Evolutionary conservation across 2,329 filamentous ascomycete species (phyloP), one percentile per base, ranked within the genome.

Genomic region (Aphanoascus verrucosus): DNA sequence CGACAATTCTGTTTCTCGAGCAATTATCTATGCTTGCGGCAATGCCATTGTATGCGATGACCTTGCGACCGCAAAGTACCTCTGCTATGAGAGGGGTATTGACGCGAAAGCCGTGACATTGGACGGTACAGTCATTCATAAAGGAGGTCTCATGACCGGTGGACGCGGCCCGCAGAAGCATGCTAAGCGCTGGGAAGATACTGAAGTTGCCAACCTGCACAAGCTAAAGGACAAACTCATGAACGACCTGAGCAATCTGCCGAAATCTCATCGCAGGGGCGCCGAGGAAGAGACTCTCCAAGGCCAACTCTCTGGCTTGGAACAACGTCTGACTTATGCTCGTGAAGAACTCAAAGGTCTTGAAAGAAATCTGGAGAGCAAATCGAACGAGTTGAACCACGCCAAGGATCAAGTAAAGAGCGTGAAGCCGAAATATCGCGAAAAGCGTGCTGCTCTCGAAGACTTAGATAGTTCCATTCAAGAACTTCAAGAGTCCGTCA

Each of bases 81-180:
- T 98, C 44, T 90, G 88, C 65, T 97, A 94, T 65, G 82, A 86
- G 54, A 85, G 82, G 58, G 84, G 81, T 32, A 84, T 96, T 32
- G 86, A 90, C 55, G 90, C 94, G 51, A 97, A 97, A 69, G 90
- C 91, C 4, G 91, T 98, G 11, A 94, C 90, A 0, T 71, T 97
- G 11, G 90, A 97, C 64, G 93, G 93, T n/a, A 91, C 85, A 52
- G 85, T 98, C 56, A 96, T 98, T 59, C 89, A 95, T 73, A 97
- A 97, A 67, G 89, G 87, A 44, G 93, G 93, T 64, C 78, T 94
- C 51, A 97, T 98, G 85, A 97, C 93, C 47, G 93, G 93, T 76
- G 93, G 93, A 60, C 85, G 89, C 57, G 85, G 88, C 31, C 84
- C 83, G 45, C 87, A 86, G 66, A 82, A 84, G 52, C 81, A 80